Evolutionary conservation across 2,329 filamentous ascomycete genomes (phyloP).

Genomic region (Ceratocystis colombiana): DNA sequence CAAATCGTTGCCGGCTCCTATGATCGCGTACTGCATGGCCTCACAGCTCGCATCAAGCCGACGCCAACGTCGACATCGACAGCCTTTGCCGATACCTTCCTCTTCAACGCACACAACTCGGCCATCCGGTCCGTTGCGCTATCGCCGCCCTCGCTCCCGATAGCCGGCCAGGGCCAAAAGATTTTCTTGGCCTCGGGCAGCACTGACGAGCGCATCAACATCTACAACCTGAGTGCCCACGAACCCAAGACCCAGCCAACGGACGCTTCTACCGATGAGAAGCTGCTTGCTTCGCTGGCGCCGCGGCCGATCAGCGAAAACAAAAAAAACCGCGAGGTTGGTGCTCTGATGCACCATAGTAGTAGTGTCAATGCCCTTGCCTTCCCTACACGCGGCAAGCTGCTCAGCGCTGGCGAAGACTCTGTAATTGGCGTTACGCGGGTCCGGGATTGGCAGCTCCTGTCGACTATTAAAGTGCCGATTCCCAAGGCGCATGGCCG

Average conservation of each 20-base stretch:
- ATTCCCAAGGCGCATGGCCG: slow-evolving; percentile 68
- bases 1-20: slow-evolving; percentile 92
- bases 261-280: slow-evolving; percentile 31
- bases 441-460: slow-evolving; percentile 77
- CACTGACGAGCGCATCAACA: slow-evolving; percentile 88
- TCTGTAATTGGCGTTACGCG: slow-evolving; percentile 81
- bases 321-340: slow-evolving; percentile 75
- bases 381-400: slow-evolving; percentile 78
- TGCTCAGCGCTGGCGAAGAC: slow-evolving; percentile 81
- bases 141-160: slow-evolving; percentile 59
- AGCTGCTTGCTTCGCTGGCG: slow-evolving; percentile 56
- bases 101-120: slow-evolving; percentile 88
- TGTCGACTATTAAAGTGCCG: slow-evolving; percentile 82
- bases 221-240: slow-evolving; percentile 75
- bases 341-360: slow-evolving; percentile 75
- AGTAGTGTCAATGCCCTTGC: slow-evolving; percentile 67
- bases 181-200: slow-evolving; percentile 82
- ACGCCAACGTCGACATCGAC: slow-evolving; percentile 39
- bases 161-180: slow-evolving; percentile 59
- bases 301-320: slow-evolving; percentile 72
- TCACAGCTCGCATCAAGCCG: slow-evolving; percentile 58
- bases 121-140: slow-evolving; percentile 82
- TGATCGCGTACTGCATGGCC: slow-evolving; percentile 81
- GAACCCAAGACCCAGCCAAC: slow-evolving; percentile 40
- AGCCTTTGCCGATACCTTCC: slow-evolving; percentile 80